A percentile compares a stretch with the other conserved stretches of the same genome.
Conservation (phyloP, 1,284 basidiomycete species). For the Fomitopsis palustris region DNA sequence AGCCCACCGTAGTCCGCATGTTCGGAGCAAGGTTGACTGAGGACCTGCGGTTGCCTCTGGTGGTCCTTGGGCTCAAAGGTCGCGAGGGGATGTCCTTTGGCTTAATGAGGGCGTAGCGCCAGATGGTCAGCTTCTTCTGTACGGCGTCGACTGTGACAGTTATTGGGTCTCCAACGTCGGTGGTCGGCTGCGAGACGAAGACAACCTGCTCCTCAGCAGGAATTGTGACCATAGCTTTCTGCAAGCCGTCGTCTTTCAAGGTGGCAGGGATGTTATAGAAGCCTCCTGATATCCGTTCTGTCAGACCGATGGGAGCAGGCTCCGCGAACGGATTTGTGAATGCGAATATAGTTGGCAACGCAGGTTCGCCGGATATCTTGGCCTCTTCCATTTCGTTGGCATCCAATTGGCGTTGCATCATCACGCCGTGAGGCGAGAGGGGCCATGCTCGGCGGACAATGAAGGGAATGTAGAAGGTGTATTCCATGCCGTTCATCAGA, state of each 20-base stretch:
- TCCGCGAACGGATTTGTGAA: slow-evolving; percentile 77
- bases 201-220: slow-evolving; percentile 61
- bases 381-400: slow-evolving; percentile 64
- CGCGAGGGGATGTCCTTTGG: slow-evolving; percentile 40
- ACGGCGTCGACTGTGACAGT: slow-evolving; percentile 56
- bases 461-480: slow-evolving; percentile 82
- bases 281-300: slow-evolving; percentile 51
- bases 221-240: slow-evolving; percentile 45
- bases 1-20: slow-evolving; percentile 13
- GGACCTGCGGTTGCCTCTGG: slow-evolving; percentile 15
- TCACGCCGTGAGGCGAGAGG: slow-evolving; percentile 67
- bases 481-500: slow-evolving; percentile 70
- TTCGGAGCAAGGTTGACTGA: slow-evolving; percentile 21
- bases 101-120: slow-evolving; percentile 68
- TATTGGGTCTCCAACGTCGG: slow-evolving; percentile 43
- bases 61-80: slow-evolving; percentile 6
- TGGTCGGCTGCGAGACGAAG: slow-evolving; percentile 49
- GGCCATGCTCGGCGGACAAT: slow-evolving; percentile 78
- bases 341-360: slow-evolving; percentile 75
- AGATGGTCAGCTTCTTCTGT: slow-evolving; percentile 52
- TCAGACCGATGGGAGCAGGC: slow-evolving; percentile 63
- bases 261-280: slow-evolving; percentile 33
- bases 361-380: slow-evolving; percentile 53
- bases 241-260: slow-evolving; percentile 50
- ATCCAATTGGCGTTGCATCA: slow-evolving; percentile 76